Base-by-base conservation (phyloP, 345 rosid species). In the Mercurialis annua region DNA sequence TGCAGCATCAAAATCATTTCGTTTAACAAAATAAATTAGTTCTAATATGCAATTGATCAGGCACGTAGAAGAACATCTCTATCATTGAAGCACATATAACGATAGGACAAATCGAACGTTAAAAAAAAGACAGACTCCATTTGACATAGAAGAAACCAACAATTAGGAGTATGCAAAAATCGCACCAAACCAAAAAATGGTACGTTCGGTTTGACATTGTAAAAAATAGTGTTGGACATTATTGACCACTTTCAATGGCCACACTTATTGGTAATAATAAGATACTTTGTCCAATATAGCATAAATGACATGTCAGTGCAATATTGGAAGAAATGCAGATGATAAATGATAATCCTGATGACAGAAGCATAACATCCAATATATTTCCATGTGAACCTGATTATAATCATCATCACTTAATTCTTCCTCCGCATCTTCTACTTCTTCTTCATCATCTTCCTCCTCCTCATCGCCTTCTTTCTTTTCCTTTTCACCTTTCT, bases 381-480 rank as follows among this genome's bases (percentile, higher is more conserved):
- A 24, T 23, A 30, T 18, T 66, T 59, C 42, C n/a, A 20, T 26
- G 17, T 8, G 30, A 67, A 83, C 87, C 87, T 81, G 80, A 61
- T 81, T 71, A 70, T 84, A 84, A 58, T 84, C 85, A 57, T 77
- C 82, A 56, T 83, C 86, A 64, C 85, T 81, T 65, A 47, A 66
- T n/a, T 77, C 83, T 51, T 74, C 85, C 21, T 78, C 85, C 18
- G 29, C 70, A 63, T 73, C 80, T 18, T 30, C 67, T 2, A 17
- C 62, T 54, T 52, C 61, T 53, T 65, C 78, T 16, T 69, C 81
- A 61, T 66, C 78, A 27, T 10, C 75, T 27, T 66, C 84, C 9
- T 69, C 82, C 46, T 66, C 79, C 4, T 68, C 79, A 20, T 70
- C 82, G 21, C 66, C 79, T 50, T 76, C 74, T 68, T 78, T 66